These are phyloP conservation scores for Brettanomyces custersianus DNA, from an alignment of 805 yeast genomes.

Conservation along the genomic window DNA sequence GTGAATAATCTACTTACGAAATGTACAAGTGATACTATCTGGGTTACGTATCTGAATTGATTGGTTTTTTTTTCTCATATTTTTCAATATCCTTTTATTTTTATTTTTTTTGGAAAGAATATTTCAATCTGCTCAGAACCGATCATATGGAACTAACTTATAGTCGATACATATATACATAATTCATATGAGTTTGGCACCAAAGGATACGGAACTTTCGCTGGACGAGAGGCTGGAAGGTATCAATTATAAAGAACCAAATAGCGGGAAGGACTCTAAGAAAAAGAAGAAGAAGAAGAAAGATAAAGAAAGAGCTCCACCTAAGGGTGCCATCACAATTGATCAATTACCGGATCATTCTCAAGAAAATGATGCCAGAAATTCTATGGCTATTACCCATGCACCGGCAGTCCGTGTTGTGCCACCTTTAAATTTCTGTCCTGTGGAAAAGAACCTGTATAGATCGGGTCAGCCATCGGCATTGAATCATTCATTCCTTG, in stretches of 20 bases:
- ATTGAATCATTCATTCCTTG: conserved; percentile 81
- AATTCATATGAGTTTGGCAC: too few relatives aligned
- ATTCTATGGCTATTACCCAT: conserved; percentile 26
- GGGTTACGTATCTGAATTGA: too few relatives aligned
- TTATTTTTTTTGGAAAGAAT: too few relatives aligned
- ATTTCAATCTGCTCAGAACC: too few relatives aligned
- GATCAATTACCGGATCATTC: conserved; percentile 18
- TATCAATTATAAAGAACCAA: not conserved
- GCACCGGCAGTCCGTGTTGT: conserved; percentile 65
- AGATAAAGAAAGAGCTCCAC: conserved; percentile 9
- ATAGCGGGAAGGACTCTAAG: not conserved
- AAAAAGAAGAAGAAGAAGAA: conserved; percentile 6
- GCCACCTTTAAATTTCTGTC: conserved; percentile 93
- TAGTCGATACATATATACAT: too few relatives aligned
- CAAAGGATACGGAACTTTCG: too few relatives aligned
- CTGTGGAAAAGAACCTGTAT: conserved; percentile 81
- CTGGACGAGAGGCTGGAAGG: too few relatives aligned
- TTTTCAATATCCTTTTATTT: too few relatives aligned
- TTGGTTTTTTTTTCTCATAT: too few relatives aligned
- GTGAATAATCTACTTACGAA: not conserved
- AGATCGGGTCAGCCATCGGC: conserved; percentile 93
- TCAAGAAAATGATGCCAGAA: conserved; percentile 13
- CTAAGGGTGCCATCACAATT: conserved; percentile 16
- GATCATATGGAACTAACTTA: too few relatives aligned
- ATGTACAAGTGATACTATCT: too few relatives aligned